phyloP scores from a whole-genome alignment of 2,329 filamentous ascomycete species.

The Zarea fungicola region DNA sequence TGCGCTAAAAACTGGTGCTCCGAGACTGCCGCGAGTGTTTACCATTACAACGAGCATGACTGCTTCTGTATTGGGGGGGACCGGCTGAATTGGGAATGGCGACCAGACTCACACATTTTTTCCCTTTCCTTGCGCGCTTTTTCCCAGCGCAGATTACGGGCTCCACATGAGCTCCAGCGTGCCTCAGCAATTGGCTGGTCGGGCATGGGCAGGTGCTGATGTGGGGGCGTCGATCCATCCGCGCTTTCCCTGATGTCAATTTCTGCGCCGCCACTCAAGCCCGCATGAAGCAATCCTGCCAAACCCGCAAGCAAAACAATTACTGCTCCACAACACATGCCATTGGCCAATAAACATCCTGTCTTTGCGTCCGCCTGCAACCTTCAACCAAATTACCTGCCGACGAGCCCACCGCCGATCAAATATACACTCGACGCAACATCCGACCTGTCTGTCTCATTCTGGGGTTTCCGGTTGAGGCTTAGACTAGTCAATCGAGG shows the following conservation, averaged over 20 bases:
- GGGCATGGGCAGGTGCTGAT: constrained; percentile 19
- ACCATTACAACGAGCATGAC: constrained; percentile 6
- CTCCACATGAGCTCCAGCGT: constrained; percentile 29
- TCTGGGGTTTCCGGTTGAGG: constrained; percentile 2
- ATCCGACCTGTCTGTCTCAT: background rate
- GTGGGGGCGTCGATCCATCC: constrained; percentile 24
- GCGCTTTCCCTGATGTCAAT: constrained; percentile 16
- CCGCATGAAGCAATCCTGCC: constrained; percentile 1
- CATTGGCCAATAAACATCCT: constrained; percentile 9
- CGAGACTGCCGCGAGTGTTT: background rate
- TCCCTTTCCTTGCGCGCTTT: constrained; percentile 24
- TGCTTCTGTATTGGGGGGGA: constrained; percentile 16
- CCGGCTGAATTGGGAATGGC: constrained; percentile 9
- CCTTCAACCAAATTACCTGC: background rate
- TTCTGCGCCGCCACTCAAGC: constrained; percentile 7
- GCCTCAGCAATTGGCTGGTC: constrained; percentile 22
- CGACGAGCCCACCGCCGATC: constrained; percentile 6
- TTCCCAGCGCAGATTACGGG: constrained; percentile 26
- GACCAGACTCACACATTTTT: constrained; percentile 13
- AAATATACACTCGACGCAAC: constrained; percentile 11
- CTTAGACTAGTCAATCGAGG: background rate
- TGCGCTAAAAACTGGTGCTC: background rate
- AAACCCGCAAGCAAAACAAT: constrained; percentile 5
- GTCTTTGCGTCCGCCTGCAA: background rate
- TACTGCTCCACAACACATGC: background rate